Conservation (phyloP, 305 asterid genomes). For the Ilex paraguariensis region DNA sequence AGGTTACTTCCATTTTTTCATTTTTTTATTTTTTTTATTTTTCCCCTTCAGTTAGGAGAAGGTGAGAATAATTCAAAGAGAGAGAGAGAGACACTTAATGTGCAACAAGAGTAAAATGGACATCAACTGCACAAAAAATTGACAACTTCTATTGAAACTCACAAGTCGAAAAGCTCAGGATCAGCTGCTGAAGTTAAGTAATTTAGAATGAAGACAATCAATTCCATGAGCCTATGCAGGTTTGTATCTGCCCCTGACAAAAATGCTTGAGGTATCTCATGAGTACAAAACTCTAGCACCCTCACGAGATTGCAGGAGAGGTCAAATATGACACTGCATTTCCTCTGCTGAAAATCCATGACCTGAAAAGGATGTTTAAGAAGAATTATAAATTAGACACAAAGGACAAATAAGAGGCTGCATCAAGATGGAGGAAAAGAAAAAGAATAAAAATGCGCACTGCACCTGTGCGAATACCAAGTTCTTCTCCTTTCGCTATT, state of each 20-base stretch:
- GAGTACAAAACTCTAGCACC: constrained; percentile 82
- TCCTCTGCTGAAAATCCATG: constrained; percentile 85
- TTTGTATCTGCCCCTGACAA: constrained; percentile 73
- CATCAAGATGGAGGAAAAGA: too few species aligned
- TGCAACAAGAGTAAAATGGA: too few species aligned
- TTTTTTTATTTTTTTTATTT: too few species aligned
- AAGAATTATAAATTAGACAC: not conserved
- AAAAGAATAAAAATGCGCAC: too few species aligned
- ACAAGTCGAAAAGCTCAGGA: constrained; percentile 78
- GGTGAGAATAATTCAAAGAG: not conserved
- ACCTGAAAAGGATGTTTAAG: constrained; percentile 39
- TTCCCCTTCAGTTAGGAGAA: not conserved
- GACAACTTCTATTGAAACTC: constrained; percentile 26
- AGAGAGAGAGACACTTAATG: too few species aligned
- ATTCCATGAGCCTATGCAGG: constrained; percentile 74
- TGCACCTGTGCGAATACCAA: too few species aligned
- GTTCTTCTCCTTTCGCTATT: too few species aligned
- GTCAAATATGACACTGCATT: constrained; percentile 86
- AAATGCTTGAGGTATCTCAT: constrained; percentile 83
- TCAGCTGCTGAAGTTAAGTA: constrained; percentile 68
- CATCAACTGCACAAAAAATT: too few species aligned
- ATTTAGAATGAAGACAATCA: constrained; percentile 70
- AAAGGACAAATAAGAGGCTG: not conserved
- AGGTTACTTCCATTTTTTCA: not conserved
- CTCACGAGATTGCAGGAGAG: constrained; percentile 94